Evolutionary conservation across 805 yeast species (phyloP).

Genomic region (Candida michaelii): DNA sequence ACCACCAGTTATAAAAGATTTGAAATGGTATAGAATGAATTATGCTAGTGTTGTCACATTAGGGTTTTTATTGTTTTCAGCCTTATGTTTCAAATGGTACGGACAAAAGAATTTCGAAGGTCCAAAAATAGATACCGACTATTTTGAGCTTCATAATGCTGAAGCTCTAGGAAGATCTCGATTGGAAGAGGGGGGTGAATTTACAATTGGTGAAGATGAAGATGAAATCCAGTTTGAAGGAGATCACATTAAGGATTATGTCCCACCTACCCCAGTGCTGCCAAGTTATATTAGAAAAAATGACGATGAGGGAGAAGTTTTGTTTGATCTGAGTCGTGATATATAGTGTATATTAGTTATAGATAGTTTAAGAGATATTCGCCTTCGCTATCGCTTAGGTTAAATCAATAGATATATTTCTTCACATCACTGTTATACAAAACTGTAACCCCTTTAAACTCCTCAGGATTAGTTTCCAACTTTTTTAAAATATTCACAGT

Average conservation of each 20-base stretch:
- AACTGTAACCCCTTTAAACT: background rate
- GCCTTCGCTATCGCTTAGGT: background rate
- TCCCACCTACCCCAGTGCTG: slow-evolving; percentile 12
- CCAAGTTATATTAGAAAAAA: slow-evolving; percentile 3
- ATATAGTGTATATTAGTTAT: slow-evolving; percentile 1
- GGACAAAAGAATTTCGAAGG: slow-evolving; percentile 64
- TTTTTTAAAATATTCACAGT: slow-evolving; percentile 1
- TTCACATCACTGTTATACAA: slow-evolving; percentile 2
- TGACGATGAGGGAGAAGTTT: slow-evolving; percentile 3
- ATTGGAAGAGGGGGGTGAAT: slow-evolving; percentile 11
- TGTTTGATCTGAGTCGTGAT: slow-evolving; percentile 1
- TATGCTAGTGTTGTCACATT: slow-evolving; percentile 66
- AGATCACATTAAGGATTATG: slow-evolving; percentile 5
- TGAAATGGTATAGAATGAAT: slow-evolving; percentile 49
- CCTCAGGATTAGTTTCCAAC: background rate
- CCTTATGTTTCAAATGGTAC: slow-evolving; percentile 57
- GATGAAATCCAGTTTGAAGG: slow-evolving; percentile 9
- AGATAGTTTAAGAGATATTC: background rate
- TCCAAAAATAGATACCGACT: slow-evolving; percentile 52
- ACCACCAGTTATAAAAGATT: slow-evolving; percentile 57
- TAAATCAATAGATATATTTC: background rate
- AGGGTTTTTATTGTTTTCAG: slow-evolving; percentile 46
- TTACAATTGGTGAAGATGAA: slow-evolving; percentile 19
- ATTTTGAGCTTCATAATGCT: slow-evolving; percentile 36
- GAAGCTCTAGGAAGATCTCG: slow-evolving; percentile 21